Evolutionary conservation across 805 yeast genomes (phyloP).

Genomic region (Lipomyces yamadae): DNA sequence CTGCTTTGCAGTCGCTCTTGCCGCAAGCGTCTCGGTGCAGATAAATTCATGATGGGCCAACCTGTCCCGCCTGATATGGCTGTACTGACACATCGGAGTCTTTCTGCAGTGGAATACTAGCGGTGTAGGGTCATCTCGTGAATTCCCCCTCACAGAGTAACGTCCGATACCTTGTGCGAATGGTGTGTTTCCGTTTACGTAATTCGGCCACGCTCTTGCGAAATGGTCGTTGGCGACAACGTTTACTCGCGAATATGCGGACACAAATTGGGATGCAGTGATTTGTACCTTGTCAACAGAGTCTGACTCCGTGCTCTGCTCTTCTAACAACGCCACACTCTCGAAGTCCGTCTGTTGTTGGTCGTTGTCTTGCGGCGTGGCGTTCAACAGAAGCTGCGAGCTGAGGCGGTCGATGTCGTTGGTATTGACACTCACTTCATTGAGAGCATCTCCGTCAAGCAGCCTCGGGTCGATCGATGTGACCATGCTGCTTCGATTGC

Average conservation of each 20-base stretch:
- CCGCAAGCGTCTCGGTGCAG: background rate
- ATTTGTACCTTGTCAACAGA: background rate
- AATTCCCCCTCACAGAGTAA: background rate
- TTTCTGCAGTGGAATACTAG: background rate
- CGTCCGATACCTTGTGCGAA: background rate
- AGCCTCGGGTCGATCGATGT: background rate
- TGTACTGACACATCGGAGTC: background rate
- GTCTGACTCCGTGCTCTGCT: background rate
- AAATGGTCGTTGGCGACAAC: background rate
- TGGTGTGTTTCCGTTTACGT: background rate
- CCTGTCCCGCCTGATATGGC: background rate
- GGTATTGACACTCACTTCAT: background rate
- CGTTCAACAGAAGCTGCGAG: background rate
- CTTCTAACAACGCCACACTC: background rate
- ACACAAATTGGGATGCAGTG: background rate
- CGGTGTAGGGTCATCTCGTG: background rate
- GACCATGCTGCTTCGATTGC: background rate
- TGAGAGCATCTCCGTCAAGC: background rate
- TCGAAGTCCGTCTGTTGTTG: background rate
- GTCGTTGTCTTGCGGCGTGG: background rate
- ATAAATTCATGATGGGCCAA: background rate
- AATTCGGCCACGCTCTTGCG: background rate
- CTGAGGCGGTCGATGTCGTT: background rate
- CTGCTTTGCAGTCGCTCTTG: no score
- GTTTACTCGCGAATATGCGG: background rate